Conservation (phyloP, 768 basidiomycete species). For the Strobilomyces dryophilus region DNA sequence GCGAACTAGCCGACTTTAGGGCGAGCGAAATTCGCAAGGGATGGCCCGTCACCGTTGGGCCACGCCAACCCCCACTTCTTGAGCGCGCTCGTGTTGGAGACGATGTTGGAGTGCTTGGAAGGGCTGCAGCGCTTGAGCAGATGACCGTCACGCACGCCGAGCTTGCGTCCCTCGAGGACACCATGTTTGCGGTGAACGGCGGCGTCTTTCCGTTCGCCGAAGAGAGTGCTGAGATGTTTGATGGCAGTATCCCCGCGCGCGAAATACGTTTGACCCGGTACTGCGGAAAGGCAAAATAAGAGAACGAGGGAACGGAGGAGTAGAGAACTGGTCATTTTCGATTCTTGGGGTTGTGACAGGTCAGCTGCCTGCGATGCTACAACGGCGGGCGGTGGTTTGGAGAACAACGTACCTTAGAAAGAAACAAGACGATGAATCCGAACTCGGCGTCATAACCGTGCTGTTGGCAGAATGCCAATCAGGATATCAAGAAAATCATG, state of each 20-base stretch:
- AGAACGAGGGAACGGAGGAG: slow-evolving; percentile 7
- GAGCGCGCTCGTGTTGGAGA: not conserved
- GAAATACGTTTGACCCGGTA: not conserved
- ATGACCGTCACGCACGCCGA: slow-evolving; percentile 10
- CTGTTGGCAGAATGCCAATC: slow-evolving; percentile 3
- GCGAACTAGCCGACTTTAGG: slow-evolving; percentile 42
- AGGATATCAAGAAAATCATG: not conserved
- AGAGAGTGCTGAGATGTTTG: slow-evolving; percentile 1
- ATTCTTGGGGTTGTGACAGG: not conserved
- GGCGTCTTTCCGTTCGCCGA: not conserved
- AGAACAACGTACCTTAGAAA: not conserved
- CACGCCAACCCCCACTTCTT: slow-evolving; percentile 67
- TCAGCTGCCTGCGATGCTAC: not conserved
- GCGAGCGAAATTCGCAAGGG: slow-evolving; percentile 48
- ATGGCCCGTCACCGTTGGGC: slow-evolving; percentile 50
- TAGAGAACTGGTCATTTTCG: slow-evolving; percentile 11
- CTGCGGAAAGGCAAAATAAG: slow-evolving; percentile 6
- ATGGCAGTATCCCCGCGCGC: slow-evolving; percentile 1
- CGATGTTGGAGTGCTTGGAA: slow-evolving; percentile 4
- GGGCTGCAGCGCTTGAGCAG: slow-evolving; percentile 16
- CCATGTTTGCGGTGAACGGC: not conserved
- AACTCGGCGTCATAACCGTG: not conserved
- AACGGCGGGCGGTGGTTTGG: not conserved
- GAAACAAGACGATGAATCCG: not conserved
- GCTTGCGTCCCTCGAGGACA: slow-evolving; percentile 14